Evolutionary conservation across 1,139 yeast species (phyloP).

Genomic region (Lodderomyces pseudojiufengensis): DNA sequence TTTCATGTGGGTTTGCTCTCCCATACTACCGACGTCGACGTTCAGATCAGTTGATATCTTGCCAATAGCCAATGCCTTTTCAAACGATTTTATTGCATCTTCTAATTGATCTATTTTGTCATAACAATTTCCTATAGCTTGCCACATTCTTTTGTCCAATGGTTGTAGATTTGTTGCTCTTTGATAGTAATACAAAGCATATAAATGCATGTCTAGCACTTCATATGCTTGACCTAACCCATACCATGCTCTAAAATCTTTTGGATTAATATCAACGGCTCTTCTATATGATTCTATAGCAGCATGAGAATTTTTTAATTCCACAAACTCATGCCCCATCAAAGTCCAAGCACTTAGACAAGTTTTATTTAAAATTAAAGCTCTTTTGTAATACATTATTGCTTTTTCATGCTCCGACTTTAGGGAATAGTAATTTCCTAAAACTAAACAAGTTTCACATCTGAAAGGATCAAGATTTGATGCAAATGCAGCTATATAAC

Average conservation of each 20-base stretch:
- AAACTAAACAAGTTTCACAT: conserved; percentile 92
- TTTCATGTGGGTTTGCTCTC: background rate
- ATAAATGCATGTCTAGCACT: conserved; percentile 90
- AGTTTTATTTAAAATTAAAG: conserved; percentile 73
- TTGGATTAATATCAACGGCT: conserved; percentile 84
- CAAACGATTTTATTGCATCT: conserved; percentile 62
- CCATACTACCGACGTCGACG: background rate
- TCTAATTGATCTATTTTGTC: conserved; percentile 68
- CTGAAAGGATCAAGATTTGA: conserved; percentile 80
- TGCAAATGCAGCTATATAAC: conserved; percentile 84
- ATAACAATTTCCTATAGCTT: conserved; percentile 87
- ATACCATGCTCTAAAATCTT: conserved; percentile 97
- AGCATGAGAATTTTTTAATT: conserved; percentile 92
- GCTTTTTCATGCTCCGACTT: conserved; percentile 94
- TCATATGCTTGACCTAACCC: conserved; percentile 98
- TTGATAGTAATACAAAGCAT: conserved; percentile 89
- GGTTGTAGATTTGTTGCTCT: conserved; percentile 88
- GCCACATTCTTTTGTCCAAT: conserved; percentile 93
- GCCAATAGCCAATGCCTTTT: conserved; percentile 53
- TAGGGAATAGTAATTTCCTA: conserved; percentile 91
- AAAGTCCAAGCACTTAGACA: conserved; percentile 95
- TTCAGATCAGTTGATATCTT: conserved; percentile 17
- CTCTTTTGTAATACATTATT: conserved; percentile 87
- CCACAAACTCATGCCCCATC: conserved; percentile 99
- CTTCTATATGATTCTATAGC: conserved; percentile 94